Base-by-base conservation (phyloP, 176 grass and related monocot genomes). In the Poa pratensis region DNA sequence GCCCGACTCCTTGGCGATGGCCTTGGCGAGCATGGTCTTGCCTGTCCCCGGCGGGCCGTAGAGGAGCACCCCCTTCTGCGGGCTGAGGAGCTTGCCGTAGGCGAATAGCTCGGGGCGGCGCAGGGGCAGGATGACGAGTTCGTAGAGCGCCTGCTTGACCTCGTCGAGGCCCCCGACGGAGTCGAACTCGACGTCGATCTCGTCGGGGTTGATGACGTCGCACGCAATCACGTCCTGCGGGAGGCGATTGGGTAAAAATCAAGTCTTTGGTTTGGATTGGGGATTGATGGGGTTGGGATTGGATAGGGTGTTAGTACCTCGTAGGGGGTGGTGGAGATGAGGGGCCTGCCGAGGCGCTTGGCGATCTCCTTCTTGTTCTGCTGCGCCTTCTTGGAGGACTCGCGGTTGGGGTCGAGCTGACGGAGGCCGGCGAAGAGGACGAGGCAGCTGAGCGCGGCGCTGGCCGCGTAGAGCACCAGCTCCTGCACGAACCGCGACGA, bases 341-440 rank as follows among this genome's bases (percentile, higher is more conserved):
- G 90, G 18, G 96, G 93, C 5, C 96, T 88, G 17, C 93, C 96
- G 75, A 99, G 96, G 43, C 93, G 91, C 86, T 88, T 99, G 81
- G 93, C 96, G 89, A 99, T 99, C 88, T 99, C 96, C 91, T 99
- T 98, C 91, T 98, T 99, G 34, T 99, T 88, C 86, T 98, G 91
- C 64, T 60, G 83, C 20, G 96, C 93, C 86, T 98, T 96, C 96
- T 95, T 91, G 48, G 72, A 30, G 26, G 72, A 75, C 72, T 75
- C 91, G 45, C 96, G 96, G 84, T 99, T 94, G 45, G 96, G 96
- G 90, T 96, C 93, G 81, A 99, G 93, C 7, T 99, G 96, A 51
- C 92, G 92, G 76, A 99, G 81, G 26, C 96, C 96, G 4, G 91
- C 93, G 88, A 99, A 95, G 93, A 99, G 93, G 70, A 99, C 96